Base-by-base conservation (phyloP, 1,139 yeast genomes). In the Yamadazyma blattariae region DNA sequence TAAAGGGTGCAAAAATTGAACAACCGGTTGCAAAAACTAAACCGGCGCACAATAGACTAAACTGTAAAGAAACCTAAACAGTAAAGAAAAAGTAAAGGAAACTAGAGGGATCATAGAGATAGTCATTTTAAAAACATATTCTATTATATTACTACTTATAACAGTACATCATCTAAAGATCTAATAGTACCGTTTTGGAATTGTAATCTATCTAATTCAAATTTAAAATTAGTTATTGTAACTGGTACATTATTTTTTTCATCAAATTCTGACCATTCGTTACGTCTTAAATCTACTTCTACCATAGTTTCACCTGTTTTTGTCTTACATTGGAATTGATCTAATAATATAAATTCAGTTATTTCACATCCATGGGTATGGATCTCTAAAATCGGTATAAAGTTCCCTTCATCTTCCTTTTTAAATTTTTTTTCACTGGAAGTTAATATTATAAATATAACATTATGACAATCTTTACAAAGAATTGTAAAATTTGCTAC, bases 261-360 rank as follows among this genome's bases (percentile, higher is more conserved):
- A 52, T 90, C 97, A 53, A 87, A 89, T 47, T 88, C 97, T 50
- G 79, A 85, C 92, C 96, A 89, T 51, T 90, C 96, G 32, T 74
- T 76, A 27, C 85, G 94, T 27, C 72, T 74, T 34, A 87, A 58
- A 39, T 82, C 86, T 11, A 87, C 74, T 15, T 78, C 87, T 11
- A 57, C 59, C 47, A 84, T 80, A 35, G 54, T 56, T 4, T 81
- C 67, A 9, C 62, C 58, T 3, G 76, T 58, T n/a, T 69, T 74
- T 5, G 60, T 60, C 7, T 56, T 62, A 38, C 88, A 85, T 32
- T 63, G 62, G 55, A 86, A 85, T 36, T 64, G 68, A 4, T 94
- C 90, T 48, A 71, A 77, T 1, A 94, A 81, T 14, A 74, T 58
- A 50, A 83, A 87, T 34, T 75, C 79, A 3, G 68, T 62, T 26